Evolutionary conservation across 2,329 filamentous ascomycete species (phyloP).

Genomic region (Trichoderma brevicompactum): DNA sequence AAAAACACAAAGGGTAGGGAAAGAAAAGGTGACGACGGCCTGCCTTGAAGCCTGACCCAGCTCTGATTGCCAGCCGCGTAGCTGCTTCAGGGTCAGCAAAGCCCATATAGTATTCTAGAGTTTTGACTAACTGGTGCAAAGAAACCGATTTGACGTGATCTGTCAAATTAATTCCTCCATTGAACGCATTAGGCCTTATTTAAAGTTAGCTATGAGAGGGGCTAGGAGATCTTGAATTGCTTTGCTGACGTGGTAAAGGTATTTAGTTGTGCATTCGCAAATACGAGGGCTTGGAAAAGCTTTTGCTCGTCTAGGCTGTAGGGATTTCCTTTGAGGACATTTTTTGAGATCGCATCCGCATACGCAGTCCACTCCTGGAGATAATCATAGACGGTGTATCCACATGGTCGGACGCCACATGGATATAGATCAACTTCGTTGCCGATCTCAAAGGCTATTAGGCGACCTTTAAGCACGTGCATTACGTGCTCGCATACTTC

Average conservation of each 20-base stretch:
- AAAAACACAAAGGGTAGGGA: background rate
- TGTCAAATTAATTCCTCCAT: slow-evolving; percentile 9
- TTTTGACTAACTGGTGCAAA: background rate
- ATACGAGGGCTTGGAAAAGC: slow-evolving; percentile 14
- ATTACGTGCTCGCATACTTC: slow-evolving; percentile 9
- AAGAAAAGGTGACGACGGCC: no score
- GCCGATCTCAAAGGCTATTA: slow-evolving; percentile 14
- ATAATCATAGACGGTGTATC: slow-evolving; percentile 4
- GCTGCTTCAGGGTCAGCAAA: background rate
- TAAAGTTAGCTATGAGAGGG: background rate
- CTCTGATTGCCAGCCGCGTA: slow-evolving; percentile 16
- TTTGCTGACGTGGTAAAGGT: slow-evolving; percentile 13
- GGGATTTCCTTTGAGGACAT: slow-evolving; percentile 5
- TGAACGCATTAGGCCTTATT: slow-evolving; percentile 5
- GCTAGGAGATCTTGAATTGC: no score
- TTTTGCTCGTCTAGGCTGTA: slow-evolving; percentile 11
- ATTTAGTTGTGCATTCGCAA: slow-evolving; percentile 1
- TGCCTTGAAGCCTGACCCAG: slow-evolving; percentile 14
- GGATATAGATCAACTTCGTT: slow-evolving; percentile 21
- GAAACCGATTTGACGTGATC: slow-evolving; percentile 20
- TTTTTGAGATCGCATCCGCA: slow-evolving; percentile 3
- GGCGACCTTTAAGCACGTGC: background rate
- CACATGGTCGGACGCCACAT: slow-evolving; percentile 6
- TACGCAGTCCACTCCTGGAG: slow-evolving; percentile 7
- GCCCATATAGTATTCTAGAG: background rate